Base-by-base conservation (phyloP, 2,329 filamentous ascomycete species). In the Neonectria ditissima region DNA sequence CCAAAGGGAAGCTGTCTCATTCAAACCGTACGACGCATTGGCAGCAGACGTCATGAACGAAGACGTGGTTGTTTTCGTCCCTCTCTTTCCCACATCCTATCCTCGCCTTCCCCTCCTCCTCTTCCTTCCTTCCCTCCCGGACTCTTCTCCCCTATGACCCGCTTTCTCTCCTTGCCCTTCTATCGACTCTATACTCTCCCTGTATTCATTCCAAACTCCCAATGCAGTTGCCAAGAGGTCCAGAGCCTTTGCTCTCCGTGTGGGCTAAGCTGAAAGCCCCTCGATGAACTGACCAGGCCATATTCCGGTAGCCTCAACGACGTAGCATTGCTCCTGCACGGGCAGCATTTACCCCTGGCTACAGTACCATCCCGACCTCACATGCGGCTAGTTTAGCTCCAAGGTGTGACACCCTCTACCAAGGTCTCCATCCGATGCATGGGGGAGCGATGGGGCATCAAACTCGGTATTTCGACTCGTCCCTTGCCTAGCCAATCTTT, bases 311-410 rank as follows among this genome's bases (percentile, higher is more conserved):
- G 45, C 39, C 45, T 44, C 52, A 30, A 18, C 28, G 32, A 20
- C 28, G n/a, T n/a, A n/a, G n/a, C n/a, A n/a, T n/a, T 18, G 30
- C n/a, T 39, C n/a, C 52, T 43, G 54, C 48, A 39, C 34, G 47
- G 41, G 47, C 44, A 37, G 22, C 45, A n/a, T 48, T 48, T 26
- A 43, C 54, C 60, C 59, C 60, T 62, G 60, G 32, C 43, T 47
- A 58, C n/a, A 41, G 37, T 41, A 41, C 51, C 43, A 44, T 57
- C 50, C 32, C 24, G 55, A 22, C 54, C 37, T 52, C 28, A 41
- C n/a, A 58, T 62, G 32, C 48, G 48, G 54, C 60, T 62, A 62
- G 55, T 48, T 47, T 58, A n/a, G 53, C 39, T 57, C 53, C 22
- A 30, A 55, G 37, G 54, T 39, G 54, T 47, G 41, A 43, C 47